A percentile compares a stretch with the other conserved stretches of the same genome.
phyloP scores from a whole-genome alignment of 345 rosid species.

The Bruguiera parviflora region DNA sequence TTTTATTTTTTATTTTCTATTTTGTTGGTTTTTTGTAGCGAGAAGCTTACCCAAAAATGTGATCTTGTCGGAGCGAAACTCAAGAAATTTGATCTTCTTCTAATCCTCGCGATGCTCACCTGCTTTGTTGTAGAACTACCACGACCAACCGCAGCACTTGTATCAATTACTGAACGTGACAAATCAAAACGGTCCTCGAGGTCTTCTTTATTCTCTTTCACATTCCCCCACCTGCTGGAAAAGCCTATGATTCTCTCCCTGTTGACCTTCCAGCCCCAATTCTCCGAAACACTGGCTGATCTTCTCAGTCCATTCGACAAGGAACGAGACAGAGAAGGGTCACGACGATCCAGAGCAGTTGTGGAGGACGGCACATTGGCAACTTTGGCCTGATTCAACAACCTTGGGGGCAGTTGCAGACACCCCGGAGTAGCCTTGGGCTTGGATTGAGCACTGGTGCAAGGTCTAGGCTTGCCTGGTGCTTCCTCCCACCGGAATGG shows the following conservation, averaged over 20 bases:
- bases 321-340: constrained; percentile 30
- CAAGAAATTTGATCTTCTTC: constrained; percentile 42
- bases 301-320: too few species aligned
- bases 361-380: constrained; percentile 24
- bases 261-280: constrained; percentile 7
- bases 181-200: too few species aligned
- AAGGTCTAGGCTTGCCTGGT: constrained; percentile 75
- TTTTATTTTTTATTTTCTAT: too few species aligned
- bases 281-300: too few species aligned
- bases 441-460: constrained; percentile 17
- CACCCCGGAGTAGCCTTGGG: constrained; percentile 26
- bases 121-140: not conserved
- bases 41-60: constrained; percentile 47
- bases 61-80: constrained; percentile 43
- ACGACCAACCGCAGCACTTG: constrained; percentile 7
- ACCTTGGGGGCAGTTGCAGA: constrained; percentile 70
- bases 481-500: constrained; percentile 95
- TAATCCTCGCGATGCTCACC: constrained; percentile 44
- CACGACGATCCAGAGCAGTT: constrained; percentile 21
- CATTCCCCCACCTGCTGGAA: constrained; percentile 52
- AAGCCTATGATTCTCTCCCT: constrained; percentile 33
- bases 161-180: too few species aligned
- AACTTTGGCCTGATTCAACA: constrained; percentile 34
- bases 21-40: too few species aligned
- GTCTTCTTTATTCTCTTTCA: constrained; percentile 26